These are phyloP conservation scores for Stephania yunnanensis DNA, from an alignment of 164 flowering plant genomes.

Conservation along the genomic window DNA sequence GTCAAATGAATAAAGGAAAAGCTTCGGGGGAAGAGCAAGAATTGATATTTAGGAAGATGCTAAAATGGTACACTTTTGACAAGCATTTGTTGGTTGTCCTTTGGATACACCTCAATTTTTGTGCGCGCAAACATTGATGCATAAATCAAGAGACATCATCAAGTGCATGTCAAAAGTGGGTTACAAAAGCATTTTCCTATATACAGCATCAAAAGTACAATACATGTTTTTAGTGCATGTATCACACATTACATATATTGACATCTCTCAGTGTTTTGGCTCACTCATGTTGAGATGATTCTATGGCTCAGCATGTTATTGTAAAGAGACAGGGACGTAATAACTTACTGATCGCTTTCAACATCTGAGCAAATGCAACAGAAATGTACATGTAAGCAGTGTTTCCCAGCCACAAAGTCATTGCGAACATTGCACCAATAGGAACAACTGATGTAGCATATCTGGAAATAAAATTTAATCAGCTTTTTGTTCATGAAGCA, in stretches of 20 bases:
- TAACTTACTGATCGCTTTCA: slow-evolving; percentile 93
- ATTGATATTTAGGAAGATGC: too few species aligned
- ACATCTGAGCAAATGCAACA: slow-evolving; percentile 98
- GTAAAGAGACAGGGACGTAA: not conserved
- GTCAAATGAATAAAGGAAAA: too few species aligned
- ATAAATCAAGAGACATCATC: too few species aligned
- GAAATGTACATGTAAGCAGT: slow-evolving; percentile 96
- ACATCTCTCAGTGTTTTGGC: not conserved
- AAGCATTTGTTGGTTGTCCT: too few species aligned
- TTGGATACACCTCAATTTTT: too few species aligned
- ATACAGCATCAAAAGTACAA: too few species aligned
- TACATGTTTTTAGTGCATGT: not conserved
- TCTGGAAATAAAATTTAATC: slow-evolving; percentile 34
- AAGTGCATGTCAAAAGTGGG: too few species aligned
- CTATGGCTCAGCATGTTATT: not conserved
- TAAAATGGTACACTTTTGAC: too few species aligned
- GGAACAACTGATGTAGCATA: slow-evolving; percentile 82
- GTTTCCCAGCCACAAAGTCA: slow-evolving; percentile 99
- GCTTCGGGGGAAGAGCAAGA: too few species aligned
- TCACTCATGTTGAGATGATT: not conserved
- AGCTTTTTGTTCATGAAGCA: slow-evolving; percentile 8
- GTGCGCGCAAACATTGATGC: too few species aligned
- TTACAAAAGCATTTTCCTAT: too few species aligned
- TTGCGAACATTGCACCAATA: slow-evolving; percentile 94
- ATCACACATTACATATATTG: not conserved